These are phyloP conservation scores for Tieghemiomyces parasiticus DNA, from an alignment of 192 early-diverging fungal species.

Conservation along the genomic window DNA sequence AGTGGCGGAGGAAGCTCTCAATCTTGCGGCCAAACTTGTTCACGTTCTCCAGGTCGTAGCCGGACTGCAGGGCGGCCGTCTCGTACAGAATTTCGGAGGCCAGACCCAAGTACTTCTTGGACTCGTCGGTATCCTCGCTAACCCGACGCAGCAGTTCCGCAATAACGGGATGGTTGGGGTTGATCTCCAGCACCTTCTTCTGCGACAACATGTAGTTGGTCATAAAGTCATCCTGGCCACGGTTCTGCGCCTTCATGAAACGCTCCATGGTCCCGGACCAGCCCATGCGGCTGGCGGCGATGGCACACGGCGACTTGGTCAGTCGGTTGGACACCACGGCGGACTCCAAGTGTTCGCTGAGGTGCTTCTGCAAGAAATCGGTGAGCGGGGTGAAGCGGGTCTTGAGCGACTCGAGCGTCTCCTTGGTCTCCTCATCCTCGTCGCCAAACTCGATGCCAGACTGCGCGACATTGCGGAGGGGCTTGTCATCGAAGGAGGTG, in stretches of 20 bases:
- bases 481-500: conserved; percentile 55
- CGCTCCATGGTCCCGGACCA: conserved; percentile 50
- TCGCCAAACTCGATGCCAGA: conserved; percentile 50
- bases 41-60: conserved; percentile 40
- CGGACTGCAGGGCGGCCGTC: conserved; percentile 43
- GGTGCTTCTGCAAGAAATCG: conserved; percentile 35
- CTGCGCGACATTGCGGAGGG: conserved; percentile 58
- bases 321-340: conserved; percentile 60
- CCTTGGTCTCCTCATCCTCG: conserved; percentile 23
- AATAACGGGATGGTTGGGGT: conserved; percentile 48
- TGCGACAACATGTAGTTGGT: conserved; percentile 29
- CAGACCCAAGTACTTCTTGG: conserved; percentile 22
- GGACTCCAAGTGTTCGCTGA: conserved; percentile 35
- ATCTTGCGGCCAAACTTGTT: conserved; percentile 19
- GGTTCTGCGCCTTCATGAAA: conserved; percentile 40
- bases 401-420: conserved; percentile 25
- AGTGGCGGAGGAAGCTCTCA: conserved; percentile 12
- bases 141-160: conserved; percentile 30
- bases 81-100: conserved; percentile 39
- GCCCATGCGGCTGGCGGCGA: conserved; percentile 42
- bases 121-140: conserved; percentile 28
- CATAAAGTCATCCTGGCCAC: conserved; percentile 31
- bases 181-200: conserved; percentile 56
- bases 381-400: conserved; percentile 33
- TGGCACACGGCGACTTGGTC: conserved; percentile 59